These are phyloP conservation scores for Neurospora pannonica DNA, from an alignment of 495 filamentous ascomycete genomes.

Conservation along the genomic window DNA sequence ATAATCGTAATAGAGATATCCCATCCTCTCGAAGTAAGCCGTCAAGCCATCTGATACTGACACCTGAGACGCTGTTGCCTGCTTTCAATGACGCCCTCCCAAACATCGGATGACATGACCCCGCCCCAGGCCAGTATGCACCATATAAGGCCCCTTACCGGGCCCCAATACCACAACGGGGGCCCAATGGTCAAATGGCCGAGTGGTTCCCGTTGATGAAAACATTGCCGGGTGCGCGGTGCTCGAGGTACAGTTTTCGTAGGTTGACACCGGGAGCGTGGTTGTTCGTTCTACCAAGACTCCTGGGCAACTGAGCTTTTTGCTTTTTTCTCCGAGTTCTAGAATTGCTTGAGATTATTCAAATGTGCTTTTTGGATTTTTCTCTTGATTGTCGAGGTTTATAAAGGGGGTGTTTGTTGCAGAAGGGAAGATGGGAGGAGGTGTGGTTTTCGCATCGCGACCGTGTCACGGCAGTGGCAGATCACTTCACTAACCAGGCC, in stretches of 20 bases:
- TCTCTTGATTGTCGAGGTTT: background rate
- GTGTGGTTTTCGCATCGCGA: background rate
- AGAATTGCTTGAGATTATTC: background rate
- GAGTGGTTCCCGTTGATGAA: background rate
- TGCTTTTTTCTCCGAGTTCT: background rate
- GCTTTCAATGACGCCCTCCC: background rate
- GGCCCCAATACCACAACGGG: background rate
- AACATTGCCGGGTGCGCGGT: background rate
- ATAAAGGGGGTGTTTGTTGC: background rate
- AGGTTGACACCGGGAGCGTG: background rate
- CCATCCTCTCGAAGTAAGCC: background rate
- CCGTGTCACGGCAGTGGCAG: background rate
- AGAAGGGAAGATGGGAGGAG: background rate
- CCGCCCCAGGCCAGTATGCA: background rate
- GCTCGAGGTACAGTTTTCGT: background rate
- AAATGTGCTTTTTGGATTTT: background rate
- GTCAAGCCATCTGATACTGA: background rate
- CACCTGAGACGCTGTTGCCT: background rate
- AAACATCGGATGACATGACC: background rate
- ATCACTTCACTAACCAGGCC: background rate
- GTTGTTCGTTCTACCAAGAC: background rate
- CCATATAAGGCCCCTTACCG: background rate
- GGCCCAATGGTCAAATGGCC: background rate
- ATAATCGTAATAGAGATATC: background rate
- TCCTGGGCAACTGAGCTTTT: background rate